Evolutionary conservation across 192 early-diverging fungal species (phyloP).

Genomic region (Coemansia sp.): DNA sequence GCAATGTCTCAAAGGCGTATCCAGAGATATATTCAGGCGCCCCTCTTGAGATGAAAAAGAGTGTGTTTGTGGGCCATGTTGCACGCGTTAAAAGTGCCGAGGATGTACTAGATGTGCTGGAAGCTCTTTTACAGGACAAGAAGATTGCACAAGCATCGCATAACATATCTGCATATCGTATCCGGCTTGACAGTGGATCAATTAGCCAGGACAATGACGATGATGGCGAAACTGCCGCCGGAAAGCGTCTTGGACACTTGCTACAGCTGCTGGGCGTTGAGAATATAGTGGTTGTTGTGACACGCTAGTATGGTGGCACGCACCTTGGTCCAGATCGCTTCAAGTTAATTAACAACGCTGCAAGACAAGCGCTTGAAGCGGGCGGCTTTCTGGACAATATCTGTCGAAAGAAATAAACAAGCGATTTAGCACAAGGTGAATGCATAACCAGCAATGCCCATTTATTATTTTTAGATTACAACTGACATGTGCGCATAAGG

Average conservation of each 20-base stretch:
- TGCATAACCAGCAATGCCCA: too few species aligned
- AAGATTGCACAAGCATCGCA: constrained; percentile 85
- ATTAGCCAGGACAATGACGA: constrained; percentile 83
- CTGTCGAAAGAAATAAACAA: constrained; percentile 17
- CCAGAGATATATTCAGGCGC: constrained; percentile 59
- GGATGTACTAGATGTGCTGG: constrained; percentile 56
- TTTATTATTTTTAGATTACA: too few species aligned
- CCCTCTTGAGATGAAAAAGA: constrained; percentile 76
- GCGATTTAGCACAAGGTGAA: not conserved
- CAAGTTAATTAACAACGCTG: constrained; percentile 88
- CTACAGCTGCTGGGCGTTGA: constrained; percentile 70
- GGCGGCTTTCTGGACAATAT: constrained; percentile 58
- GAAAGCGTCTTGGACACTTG: constrained; percentile 78
- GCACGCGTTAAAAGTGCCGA: constrained; percentile 59
- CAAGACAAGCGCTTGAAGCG: constrained; percentile 66
- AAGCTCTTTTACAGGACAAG: constrained; percentile 63
- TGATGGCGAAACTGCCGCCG: constrained; percentile 93
- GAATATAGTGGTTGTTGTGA: constrained; percentile 81
- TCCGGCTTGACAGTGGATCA: constrained; percentile 53
- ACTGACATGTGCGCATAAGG: too few species aligned
- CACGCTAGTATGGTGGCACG: constrained; percentile 87
- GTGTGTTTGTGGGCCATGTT: constrained; percentile 82
- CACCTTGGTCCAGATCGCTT: constrained; percentile 83
- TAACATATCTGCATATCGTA: constrained; percentile 87
- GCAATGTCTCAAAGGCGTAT: not conserved